Evolutionary conservation across 495 filamentous ascomycete species (phyloP).

Genomic region (Mycothermus thermophilus): DNA sequence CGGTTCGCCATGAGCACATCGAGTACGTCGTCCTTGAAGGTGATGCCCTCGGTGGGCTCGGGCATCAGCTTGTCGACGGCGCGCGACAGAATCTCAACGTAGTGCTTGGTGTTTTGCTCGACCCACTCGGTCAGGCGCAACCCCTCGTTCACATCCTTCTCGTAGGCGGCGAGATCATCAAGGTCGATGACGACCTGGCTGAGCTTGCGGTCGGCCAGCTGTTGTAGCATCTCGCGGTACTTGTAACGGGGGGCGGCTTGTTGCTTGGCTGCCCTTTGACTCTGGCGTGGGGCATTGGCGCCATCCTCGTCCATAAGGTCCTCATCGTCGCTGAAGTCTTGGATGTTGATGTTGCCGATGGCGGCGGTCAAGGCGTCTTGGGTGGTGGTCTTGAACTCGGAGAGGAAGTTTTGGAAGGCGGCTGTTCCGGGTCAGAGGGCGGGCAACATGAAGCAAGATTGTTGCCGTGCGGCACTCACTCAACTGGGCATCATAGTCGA

Average conservation of each 20-base stretch:
- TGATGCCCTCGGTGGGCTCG: conserved; percentile 58
- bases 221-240: conserved; percentile 82
- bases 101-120: conserved; percentile 83
- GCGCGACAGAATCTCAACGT: conserved; percentile 78
- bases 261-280: conserved; percentile 28
- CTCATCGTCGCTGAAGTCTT: conserved; percentile 83
- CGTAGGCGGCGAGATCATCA: conserved; percentile 73
- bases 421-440: no score
- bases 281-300: conserved; percentile 41
- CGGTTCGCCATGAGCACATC: conserved; percentile 93
- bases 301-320: conserved; percentile 87
- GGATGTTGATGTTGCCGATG: conserved; percentile 70
- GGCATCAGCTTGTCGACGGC: conserved; percentile 85
- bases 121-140: conserved; percentile 73
- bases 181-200: conserved; percentile 73
- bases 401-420: conserved; percentile 78
- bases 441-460: no score
- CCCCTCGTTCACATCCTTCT: conserved; percentile 51
- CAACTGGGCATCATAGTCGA: conserved; percentile 79
- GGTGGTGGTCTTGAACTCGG: conserved; percentile 73
- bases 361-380: conserved; percentile 60
- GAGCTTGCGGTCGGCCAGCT: conserved; percentile 64
- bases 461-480: conserved; percentile 42
- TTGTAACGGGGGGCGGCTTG: conserved; percentile 54
- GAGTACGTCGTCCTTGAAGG: conserved; percentile 93